Evolutionary conservation across 305 asterid genomes (phyloP).

Genomic region (Salvia sclarea): DNA sequence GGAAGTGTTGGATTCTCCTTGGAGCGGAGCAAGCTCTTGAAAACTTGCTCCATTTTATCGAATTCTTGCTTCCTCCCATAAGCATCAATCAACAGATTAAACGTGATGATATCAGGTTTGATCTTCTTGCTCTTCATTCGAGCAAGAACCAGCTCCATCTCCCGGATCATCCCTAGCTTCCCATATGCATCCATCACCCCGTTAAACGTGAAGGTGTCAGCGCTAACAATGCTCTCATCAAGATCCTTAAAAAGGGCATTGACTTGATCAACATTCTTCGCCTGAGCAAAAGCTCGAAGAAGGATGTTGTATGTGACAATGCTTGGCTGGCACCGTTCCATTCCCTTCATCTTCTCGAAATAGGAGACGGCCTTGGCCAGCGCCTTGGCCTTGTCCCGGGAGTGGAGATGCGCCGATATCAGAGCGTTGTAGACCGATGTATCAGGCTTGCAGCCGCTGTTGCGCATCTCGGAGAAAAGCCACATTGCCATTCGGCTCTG

Average conservation of each 20-base stretch:
- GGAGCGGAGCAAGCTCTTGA: constrained; percentile 68
- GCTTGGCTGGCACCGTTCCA: constrained; percentile 81
- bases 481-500: constrained; percentile 95
- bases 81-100: constrained; percentile 79
- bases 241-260: constrained; percentile 70
- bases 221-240: constrained; percentile 58
- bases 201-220: constrained; percentile 84
- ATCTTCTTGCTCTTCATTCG: constrained; percentile 72
- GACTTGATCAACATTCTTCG: constrained; percentile 65
- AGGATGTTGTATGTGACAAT: constrained; percentile 90
- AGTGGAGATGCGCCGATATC: constrained; percentile 89
- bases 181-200: constrained; percentile 99
- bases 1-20: constrained; percentile 80
- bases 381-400: constrained; percentile 79
- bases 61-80: constrained; percentile 90
- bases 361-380: constrained; percentile 68
- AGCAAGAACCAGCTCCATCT: constrained; percentile 80
- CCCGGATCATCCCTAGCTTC: constrained; percentile 79
- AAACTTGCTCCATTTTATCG: constrained; percentile 95
- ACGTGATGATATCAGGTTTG: constrained; percentile 79
- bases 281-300: constrained; percentile 85
- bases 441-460: constrained; percentile 87
- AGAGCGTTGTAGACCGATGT: constrained; percentile 86
- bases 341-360: constrained; percentile 85
- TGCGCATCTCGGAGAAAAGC: constrained; percentile 98